Evolutionary conservation across 2,329 filamentous ascomycete species (phyloP).

Genomic region (Phialophora verrucosa): DNA sequence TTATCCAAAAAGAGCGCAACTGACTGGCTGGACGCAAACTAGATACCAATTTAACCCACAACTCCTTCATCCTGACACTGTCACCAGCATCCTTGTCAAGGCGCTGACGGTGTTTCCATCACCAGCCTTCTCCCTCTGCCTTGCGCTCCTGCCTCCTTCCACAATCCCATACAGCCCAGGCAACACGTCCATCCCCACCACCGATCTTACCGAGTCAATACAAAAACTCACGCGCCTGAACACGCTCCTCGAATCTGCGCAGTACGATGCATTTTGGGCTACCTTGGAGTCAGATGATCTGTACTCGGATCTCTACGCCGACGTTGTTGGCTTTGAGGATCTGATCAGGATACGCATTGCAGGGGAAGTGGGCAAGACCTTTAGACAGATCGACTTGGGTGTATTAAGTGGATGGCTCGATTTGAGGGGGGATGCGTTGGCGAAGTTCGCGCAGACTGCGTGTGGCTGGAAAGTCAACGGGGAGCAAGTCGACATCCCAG

Average conservation of each 20-base stretch:
- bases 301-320: conserved; percentile 92
- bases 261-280: conserved; percentile 92
- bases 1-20: background rate
- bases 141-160: conserved; percentile 90
- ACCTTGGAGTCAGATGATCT: conserved; percentile 92
- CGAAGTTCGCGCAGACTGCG: conserved; percentile 81
- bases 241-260: conserved; percentile 83
- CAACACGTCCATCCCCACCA: conserved; percentile 49
- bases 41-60: conserved; percentile 99
- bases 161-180: conserved; percentile 67
- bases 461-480: conserved; percentile 83
- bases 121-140: conserved; percentile 89
- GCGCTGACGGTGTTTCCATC: conserved; percentile 95
- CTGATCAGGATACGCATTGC: conserved; percentile 89
- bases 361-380: conserved; percentile 79
- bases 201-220: conserved; percentile 79
- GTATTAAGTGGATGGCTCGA: conserved; percentile 79
- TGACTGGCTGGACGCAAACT: conserved; percentile 32
- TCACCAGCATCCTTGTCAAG: conserved; percentile 99
- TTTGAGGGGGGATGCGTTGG: conserved; percentile 67
- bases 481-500: conserved; percentile 72
- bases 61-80: conserved; percentile 93
- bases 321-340: conserved; percentile 94
- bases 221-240: conserved; percentile 84
- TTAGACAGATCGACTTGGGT: conserved; percentile 71